Conservation (phyloP, 306 rosid species). For the Trifolium dubium region DNA sequence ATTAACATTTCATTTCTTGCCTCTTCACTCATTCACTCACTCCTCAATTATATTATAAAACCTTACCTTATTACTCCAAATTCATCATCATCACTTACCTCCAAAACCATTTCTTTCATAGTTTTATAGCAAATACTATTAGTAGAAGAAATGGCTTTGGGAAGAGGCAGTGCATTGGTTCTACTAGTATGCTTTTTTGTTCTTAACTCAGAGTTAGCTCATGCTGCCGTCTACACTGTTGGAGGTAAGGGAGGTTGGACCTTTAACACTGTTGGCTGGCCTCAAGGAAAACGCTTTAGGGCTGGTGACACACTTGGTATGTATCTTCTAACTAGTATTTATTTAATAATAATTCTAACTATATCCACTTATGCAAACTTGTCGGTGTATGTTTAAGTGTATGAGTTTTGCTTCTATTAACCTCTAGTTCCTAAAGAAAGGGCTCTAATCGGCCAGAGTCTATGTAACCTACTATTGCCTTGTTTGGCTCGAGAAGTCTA, state of each 20-base stretch:
- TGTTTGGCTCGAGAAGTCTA: too few species aligned
- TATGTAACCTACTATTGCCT: too few species aligned
- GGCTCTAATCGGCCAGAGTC: too few species aligned
- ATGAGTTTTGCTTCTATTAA: too few species aligned
- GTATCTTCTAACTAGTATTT: not conserved
- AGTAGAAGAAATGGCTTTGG: slow-evolving; percentile 47
- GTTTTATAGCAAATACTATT: not conserved
- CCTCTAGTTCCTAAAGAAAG: too few species aligned
- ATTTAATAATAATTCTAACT: too few species aligned
- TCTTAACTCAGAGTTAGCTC: slow-evolving; percentile 48
- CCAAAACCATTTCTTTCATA: not conserved
- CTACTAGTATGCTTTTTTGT: slow-evolving; percentile 47
- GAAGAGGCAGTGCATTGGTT: slow-evolving; percentile 74
- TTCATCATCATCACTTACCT: not conserved
- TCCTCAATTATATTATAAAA: slow-evolving; percentile 41
- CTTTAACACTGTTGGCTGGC: slow-evolving; percentile 59
- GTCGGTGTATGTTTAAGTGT: too few species aligned
- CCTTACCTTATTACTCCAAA: not conserved
- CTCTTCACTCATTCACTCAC: not conserved
- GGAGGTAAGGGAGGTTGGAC: slow-evolving; percentile 72
- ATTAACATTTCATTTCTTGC: slow-evolving; percentile 21
- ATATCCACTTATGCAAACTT: too few species aligned
- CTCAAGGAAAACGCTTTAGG: slow-evolving; percentile 56
- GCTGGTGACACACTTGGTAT: slow-evolving; percentile 85
- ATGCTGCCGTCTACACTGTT: slow-evolving; percentile 57